phyloP scores from a whole-genome alignment of 805 yeast genomes.

The Teunomyces lycoperdinae region DNA sequence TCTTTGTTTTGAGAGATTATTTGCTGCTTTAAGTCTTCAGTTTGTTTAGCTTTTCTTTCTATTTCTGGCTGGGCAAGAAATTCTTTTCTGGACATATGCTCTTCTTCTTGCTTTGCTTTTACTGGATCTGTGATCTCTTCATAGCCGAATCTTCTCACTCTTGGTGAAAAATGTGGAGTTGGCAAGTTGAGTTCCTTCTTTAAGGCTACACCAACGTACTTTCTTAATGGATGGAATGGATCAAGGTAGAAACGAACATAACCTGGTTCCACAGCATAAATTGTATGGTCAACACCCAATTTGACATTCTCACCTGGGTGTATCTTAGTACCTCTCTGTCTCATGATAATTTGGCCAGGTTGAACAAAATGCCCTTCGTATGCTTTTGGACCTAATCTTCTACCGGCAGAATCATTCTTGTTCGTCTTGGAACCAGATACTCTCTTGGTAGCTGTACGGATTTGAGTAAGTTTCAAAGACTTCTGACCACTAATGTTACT shows the following conservation, averaged over 20 bases:
- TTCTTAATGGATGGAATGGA: constrained; percentile 94
- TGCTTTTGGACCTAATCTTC: constrained; percentile 87
- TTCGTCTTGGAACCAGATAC: constrained; percentile 95
- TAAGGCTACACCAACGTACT: constrained; percentile 85
- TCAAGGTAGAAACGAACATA: constrained; percentile 86
- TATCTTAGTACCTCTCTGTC: constrained; percentile 93
- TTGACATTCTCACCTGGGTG: constrained; percentile 91
- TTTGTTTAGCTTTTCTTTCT: constrained; percentile 34
- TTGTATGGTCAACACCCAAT: constrained; percentile 91
- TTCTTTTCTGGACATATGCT: constrained; percentile 66
- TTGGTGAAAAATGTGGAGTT: constrained; percentile 87
- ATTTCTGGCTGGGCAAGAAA: constrained; percentile 54
- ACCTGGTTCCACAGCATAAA: constrained; percentile 90
- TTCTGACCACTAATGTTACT: neutral
- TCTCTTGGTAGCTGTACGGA: constrained; percentile 89
- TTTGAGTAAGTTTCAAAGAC: constrained; percentile 27
- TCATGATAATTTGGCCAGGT: constrained; percentile 82
- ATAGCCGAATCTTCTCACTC: constrained; percentile 80
- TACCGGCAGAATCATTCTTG: constrained; percentile 92
- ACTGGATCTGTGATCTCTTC: constrained; percentile 47
- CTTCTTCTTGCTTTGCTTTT: constrained; percentile 57
- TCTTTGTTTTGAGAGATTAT: constrained; percentile 14
- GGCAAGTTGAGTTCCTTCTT: constrained; percentile 65
- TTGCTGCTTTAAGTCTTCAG: constrained; percentile 38
- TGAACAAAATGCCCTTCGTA: constrained; percentile 74